These are phyloP conservation scores for Antrodiella citrinella DNA, from an alignment of 768 basidiomycete species.

Conservation along the genomic window DNA sequence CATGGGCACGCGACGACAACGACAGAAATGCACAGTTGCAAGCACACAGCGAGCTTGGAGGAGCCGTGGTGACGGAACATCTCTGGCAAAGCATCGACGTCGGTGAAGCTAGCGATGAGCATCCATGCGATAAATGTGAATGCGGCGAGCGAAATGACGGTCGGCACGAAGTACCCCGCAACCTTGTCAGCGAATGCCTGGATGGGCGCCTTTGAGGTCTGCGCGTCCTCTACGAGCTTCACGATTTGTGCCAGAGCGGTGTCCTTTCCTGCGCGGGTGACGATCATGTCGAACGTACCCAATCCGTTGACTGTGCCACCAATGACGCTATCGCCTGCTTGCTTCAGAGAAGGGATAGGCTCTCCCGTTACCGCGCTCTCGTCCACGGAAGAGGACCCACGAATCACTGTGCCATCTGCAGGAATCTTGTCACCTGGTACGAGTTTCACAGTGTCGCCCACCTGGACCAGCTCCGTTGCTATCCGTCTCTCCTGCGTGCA, in stretches of 20 bases:
- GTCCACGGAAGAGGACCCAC: constrained; percentile 83
- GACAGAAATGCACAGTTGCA: constrained; percentile 96
- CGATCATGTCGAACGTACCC: constrained; percentile 95
- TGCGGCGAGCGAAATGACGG: constrained; percentile 74
- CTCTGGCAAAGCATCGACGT: constrained; percentile 54
- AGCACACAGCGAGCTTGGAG: constrained; percentile 80
- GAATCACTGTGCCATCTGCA: constrained; percentile 86
- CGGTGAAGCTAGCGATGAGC: constrained; percentile 52
- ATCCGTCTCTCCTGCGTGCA: constrained; percentile 86
- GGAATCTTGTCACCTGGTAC: constrained; percentile 96
- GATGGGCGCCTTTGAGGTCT: constrained; percentile 96
- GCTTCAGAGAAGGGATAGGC: constrained; percentile 81
- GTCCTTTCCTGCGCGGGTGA: constrained; percentile 93
- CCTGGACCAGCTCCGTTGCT: constrained; percentile 89
- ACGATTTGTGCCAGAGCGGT: constrained; percentile 96
- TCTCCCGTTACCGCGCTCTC: constrained; percentile 98
- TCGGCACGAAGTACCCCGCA: constrained; percentile 92
- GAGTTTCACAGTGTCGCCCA: constrained; percentile 87
- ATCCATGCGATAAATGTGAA: constrained; percentile 85
- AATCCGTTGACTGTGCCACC: constrained; percentile 96
- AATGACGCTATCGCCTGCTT: constrained; percentile 78
- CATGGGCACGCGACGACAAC: constrained; percentile 98
- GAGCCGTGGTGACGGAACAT: constrained; percentile 84
- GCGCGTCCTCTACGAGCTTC: constrained; percentile 93
- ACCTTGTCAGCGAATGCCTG: constrained; percentile 94